Conservation (phyloP, 2,329 filamentous ascomycete species). For the Xylaria polymorpha region DNA sequence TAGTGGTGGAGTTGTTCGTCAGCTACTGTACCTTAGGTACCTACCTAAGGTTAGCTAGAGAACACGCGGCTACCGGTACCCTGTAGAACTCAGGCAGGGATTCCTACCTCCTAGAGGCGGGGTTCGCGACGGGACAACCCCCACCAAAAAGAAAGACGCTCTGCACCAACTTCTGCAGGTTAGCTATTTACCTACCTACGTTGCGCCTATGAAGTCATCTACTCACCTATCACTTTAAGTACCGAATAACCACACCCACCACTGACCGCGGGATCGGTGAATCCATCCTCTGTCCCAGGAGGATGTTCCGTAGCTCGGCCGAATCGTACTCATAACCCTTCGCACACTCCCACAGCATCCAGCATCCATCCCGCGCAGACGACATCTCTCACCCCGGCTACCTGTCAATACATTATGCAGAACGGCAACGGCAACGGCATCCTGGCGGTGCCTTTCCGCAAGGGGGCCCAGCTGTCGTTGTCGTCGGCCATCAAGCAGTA, state of each 20-base stretch:
- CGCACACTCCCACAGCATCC: background rate
- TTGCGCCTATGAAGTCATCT: conserved; percentile 25
- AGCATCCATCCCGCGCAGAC: background rate
- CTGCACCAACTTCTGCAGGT: background rate
- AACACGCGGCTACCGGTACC: too few relatives aligned
- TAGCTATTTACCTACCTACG: background rate
- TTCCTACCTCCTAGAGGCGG: conserved; percentile 2
- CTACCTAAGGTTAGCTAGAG: too few relatives aligned
- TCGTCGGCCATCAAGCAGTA: conserved; percentile 89
- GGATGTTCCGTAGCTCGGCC: conserved; percentile 19
- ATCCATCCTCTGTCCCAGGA: background rate
- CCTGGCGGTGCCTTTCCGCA: conserved; percentile 87
- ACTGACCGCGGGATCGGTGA: background rate
- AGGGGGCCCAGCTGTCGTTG: conserved; percentile 81
- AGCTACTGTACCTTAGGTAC: too few relatives aligned
- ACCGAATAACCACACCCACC: background rate
- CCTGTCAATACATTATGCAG: conserved; percentile 43
- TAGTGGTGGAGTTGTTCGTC: too few relatives aligned
- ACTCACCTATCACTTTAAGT: background rate
- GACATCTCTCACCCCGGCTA: background rate
- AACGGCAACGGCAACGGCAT: conserved; percentile 71
- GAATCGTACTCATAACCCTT: background rate
- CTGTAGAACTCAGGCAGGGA: conserved; percentile 1
- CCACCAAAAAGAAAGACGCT: conserved; percentile 21
- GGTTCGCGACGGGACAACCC: conserved; percentile 19